Percentiles rank a stretch among this genome's conserved stretches.
Evolutionary conservation across 345 rosid species (phyloP).

Genomic region (Mangifera indica): DNA sequence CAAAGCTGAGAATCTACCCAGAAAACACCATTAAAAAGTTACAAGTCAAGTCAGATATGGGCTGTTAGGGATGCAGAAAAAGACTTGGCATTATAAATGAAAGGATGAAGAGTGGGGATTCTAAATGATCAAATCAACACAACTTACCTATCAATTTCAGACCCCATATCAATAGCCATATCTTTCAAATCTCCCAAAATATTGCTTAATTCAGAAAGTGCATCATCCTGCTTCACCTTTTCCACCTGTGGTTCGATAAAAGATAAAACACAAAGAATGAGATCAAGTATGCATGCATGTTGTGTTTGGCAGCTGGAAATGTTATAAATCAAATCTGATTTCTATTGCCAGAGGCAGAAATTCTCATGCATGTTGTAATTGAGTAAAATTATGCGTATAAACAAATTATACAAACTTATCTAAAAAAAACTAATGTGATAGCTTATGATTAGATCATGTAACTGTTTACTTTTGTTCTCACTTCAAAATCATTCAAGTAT

Average conservation of each 20-base stretch:
- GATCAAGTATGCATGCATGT: neutral
- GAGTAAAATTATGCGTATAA: too few species aligned
- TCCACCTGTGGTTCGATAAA: conserved; percentile 51
- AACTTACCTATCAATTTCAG: conserved; percentile 70
- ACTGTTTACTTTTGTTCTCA: too few species aligned
- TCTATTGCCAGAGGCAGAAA: too few species aligned
- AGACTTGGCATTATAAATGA: too few species aligned
- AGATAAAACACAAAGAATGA: neutral
- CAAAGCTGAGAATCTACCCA: neutral
- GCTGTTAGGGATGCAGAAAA: neutral
- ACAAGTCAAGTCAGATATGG: neutral
- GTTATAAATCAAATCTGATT: neutral
- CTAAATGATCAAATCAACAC: neutral
- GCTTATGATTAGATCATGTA: too few species aligned
- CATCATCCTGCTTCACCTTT: conserved; percentile 79
- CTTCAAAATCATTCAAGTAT: too few species aligned
- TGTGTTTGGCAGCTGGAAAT: neutral
- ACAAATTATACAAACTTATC: too few species aligned
- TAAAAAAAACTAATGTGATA: too few species aligned
- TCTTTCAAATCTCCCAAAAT: conserved; percentile 69
- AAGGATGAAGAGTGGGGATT: neutral
- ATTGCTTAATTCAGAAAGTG: conserved; percentile 61
- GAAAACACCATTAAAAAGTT: neutral
- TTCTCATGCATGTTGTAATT: too few species aligned
- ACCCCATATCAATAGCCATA: conserved; percentile 89